These are phyloP conservation scores for Setomelanomma holmii DNA, from an alignment of 2,329 filamentous ascomycete genomes.

Conservation along the genomic window DNA sequence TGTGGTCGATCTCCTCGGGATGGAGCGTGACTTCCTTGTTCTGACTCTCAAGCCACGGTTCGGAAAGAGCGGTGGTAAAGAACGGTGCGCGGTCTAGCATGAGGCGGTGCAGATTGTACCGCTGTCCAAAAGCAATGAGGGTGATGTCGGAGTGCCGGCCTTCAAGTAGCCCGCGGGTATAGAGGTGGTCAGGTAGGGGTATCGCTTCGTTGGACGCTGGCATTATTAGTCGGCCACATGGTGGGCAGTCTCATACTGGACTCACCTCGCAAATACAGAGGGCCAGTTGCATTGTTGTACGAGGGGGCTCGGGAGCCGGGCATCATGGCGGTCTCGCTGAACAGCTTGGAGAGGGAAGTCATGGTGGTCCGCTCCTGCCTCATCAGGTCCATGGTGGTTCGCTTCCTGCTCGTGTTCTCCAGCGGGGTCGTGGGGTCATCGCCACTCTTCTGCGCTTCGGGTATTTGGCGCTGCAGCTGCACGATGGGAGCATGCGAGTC, in stretches of 20 bases:
- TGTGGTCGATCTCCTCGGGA: conserved; percentile 61
- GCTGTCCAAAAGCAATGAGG: conserved; percentile 59
- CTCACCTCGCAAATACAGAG: conserved; percentile 43
- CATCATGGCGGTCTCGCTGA: conserved; percentile 50
- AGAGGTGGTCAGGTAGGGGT: conserved; percentile 60
- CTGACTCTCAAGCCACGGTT: conserved; percentile 63
- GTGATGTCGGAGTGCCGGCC: conserved; percentile 63
- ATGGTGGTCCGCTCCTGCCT: conserved; percentile 50
- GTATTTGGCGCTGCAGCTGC: conserved; percentile 45
- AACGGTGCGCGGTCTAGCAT: conserved; percentile 64
- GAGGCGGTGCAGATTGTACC: conserved; percentile 61
- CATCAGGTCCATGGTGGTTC: conserved; percentile 34
- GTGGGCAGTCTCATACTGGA: neutral
- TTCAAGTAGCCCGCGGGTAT: conserved; percentile 58
- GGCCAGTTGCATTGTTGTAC: conserved; percentile 48
- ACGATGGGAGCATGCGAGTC: conserved; percentile 38
- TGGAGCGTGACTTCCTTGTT: conserved; percentile 60
- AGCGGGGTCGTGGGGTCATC: conserved; percentile 56
- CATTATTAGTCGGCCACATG: conserved; percentile 18
- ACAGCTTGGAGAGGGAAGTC: conserved; percentile 54
- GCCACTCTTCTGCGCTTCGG: conserved; percentile 56
- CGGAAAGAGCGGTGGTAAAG: conserved; percentile 62
- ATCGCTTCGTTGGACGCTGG: conserved; percentile 47
- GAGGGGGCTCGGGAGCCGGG: conserved; percentile 51
- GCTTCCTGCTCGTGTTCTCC: conserved; percentile 33